These are phyloP conservation scores for Dryas octopetala DNA, from an alignment of 306 rosid genomes.

Conservation along the genomic window DNA sequence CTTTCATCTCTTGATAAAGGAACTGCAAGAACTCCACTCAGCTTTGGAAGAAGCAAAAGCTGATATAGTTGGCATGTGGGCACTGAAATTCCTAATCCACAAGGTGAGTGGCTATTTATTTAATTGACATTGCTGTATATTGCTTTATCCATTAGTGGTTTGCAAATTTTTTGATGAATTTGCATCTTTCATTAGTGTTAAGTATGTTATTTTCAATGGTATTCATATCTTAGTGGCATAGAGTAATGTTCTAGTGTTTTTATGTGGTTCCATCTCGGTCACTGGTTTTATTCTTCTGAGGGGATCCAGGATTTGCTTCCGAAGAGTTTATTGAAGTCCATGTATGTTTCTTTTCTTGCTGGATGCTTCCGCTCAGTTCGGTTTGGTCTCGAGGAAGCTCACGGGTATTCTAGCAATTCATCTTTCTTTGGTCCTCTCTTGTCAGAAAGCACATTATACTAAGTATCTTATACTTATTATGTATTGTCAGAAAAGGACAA, in stretches of 20 bases:
- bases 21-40: slow-evolving; percentile 89
- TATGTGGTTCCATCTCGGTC: slow-evolving; percentile 2
- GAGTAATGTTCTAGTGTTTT: background rate
- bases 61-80: slow-evolving; percentile 98
- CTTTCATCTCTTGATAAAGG: slow-evolving; percentile 52
- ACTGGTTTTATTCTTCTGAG: slow-evolving; percentile 16
- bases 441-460: background rate
- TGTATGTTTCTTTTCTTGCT: slow-evolving; percentile 92
- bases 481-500: slow-evolving; percentile 78
- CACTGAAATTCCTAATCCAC: slow-evolving; percentile 63
- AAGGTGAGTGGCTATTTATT: slow-evolving; percentile 47
- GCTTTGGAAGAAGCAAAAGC: slow-evolving; percentile 98
- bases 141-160: slow-evolving; percentile 3
- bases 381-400: slow-evolving; percentile 92
- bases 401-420: slow-evolving; percentile 62
- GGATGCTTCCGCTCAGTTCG: slow-evolving; percentile 96
- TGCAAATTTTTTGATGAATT: background rate
- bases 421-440: slow-evolving; percentile 15
- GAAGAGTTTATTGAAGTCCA: slow-evolving; percentile 64
- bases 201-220: background rate
- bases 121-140: background rate
- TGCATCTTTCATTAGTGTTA: background rate
- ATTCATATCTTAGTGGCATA: background rate
- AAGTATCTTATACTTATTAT: slow-evolving; percentile 28
- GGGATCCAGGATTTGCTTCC: slow-evolving; percentile 68